Conservation (phyloP, 1,139 yeast genomes). For the Blastobotrys capitulatus region DNA sequence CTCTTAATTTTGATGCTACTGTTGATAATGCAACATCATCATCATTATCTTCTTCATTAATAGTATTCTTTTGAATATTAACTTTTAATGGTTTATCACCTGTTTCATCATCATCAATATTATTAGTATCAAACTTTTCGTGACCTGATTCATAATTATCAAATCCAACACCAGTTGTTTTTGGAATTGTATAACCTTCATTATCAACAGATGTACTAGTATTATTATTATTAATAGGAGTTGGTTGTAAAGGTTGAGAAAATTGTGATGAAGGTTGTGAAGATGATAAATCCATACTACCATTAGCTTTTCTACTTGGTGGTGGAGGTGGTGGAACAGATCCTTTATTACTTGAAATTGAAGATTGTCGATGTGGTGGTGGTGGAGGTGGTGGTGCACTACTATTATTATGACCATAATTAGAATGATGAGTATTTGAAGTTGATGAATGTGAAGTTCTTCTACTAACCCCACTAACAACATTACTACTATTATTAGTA, state of each 20-base stretch:
- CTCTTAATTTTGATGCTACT: conserved; percentile 29
- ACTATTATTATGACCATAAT: background rate
- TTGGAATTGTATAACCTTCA: conserved; percentile 10
- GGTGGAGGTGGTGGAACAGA: conserved; percentile 57
- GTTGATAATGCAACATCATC: conserved; percentile 30
- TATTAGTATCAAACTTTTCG: conserved; percentile 3
- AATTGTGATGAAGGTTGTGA: background rate
- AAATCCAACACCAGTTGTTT: conserved; percentile 7
- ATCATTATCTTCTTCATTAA: conserved; percentile 33
- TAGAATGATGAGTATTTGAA: background rate
- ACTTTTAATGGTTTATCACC: conserved; percentile 24
- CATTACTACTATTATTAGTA: background rate
- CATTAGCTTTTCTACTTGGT: conserved; percentile 52
- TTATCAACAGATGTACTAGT: conserved; percentile 3
- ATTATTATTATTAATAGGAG: background rate
- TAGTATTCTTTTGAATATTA: conserved; percentile 29
- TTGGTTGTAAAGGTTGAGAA: background rate
- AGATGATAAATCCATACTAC: conserved; percentile 7
- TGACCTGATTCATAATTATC: conserved; percentile 2
- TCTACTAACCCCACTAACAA: background rate
- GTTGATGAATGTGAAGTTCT: background rate
- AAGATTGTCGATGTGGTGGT: conserved; percentile 8
- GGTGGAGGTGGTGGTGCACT: background rate
- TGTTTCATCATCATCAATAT: conserved; percentile 16
- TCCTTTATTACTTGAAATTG: background rate